Evolutionary conservation across 305 asterid species (phyloP).

Genomic region (Ajuga reptans): DNA sequence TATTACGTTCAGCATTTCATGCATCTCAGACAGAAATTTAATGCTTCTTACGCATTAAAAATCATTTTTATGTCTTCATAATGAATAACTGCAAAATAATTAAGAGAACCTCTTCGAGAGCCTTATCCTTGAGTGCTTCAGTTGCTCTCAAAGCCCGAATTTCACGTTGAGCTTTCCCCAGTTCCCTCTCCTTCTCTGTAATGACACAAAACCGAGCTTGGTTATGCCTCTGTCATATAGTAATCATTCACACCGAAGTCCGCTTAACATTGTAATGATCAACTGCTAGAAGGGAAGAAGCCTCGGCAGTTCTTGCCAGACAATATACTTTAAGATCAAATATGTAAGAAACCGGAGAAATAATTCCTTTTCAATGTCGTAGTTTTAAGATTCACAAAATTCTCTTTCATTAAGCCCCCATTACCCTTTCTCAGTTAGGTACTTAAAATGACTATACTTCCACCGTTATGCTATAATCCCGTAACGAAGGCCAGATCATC

Average conservation of each 20-base stretch:
- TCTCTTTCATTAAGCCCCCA: no score
- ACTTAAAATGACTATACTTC: neutral
- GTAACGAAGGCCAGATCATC: neutral
- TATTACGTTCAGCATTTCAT: neutral
- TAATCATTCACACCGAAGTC: neutral
- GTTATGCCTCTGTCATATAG: neutral
- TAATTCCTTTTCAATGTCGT: no score
- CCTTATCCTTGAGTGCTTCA: constrained; percentile 65
- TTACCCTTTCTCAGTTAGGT: neutral
- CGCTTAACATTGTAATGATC: neutral
- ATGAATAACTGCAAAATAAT: neutral
- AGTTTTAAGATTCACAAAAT: no score
- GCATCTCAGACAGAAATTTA: neutral
- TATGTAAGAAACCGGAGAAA: no score
- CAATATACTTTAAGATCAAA: no score
- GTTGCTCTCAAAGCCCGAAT: constrained; percentile 61
- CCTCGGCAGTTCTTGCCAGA: no score
- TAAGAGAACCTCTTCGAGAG: constrained; percentile 63
- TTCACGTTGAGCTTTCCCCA: constrained; percentile 61
- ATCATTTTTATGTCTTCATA: neutral
- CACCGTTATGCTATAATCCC: constrained; percentile 11
- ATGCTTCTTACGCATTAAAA: neutral
- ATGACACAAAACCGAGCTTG: constrained; percentile 3
- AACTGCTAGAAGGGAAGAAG: no score
- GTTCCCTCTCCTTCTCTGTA: constrained; percentile 65